phyloP scores from a whole-genome alignment of 495 filamentous ascomycete genomes.

The Penicillium simplicissimum region DNA sequence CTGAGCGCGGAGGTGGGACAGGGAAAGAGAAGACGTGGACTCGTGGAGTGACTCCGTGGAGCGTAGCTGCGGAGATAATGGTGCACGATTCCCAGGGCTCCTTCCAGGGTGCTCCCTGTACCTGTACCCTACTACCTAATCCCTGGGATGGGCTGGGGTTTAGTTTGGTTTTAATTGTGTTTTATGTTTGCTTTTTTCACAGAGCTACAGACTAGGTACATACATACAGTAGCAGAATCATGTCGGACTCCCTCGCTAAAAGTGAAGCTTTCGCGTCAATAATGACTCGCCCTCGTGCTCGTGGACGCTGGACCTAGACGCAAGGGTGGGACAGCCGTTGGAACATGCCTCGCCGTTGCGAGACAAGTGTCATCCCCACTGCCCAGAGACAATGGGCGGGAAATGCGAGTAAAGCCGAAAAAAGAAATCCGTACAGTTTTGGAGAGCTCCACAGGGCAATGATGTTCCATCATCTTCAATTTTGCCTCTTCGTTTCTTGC shows the following conservation, averaged over 20 bases:
- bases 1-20: background rate
- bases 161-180: background rate
- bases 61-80: background rate
- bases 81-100: background rate
- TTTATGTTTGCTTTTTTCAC: background rate
- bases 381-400: constrained; percentile 9
- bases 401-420: background rate
- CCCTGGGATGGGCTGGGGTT: background rate
- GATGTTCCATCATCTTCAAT: too few species aligned
- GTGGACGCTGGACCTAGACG: constrained; percentile 9
- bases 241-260: background rate
- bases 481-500: too few species aligned
- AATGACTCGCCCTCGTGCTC: constrained; percentile 16
- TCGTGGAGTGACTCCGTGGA: background rate
- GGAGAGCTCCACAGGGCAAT: too few species aligned
- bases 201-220: background rate
- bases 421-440: background rate
- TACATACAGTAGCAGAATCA: too few species aligned
- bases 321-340: constrained; percentile 25
- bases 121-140: background rate
- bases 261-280: background rate
- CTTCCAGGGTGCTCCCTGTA: background rate
- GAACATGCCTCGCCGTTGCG: constrained; percentile 29
- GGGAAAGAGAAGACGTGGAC: background rate
- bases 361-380: constrained; percentile 29